A percentile compares a stretch with the other conserved stretches of the same genome.
phyloP scores from a whole-genome alignment of 208 protist genomes.

The Trypanosoma platydactyli region DNA sequence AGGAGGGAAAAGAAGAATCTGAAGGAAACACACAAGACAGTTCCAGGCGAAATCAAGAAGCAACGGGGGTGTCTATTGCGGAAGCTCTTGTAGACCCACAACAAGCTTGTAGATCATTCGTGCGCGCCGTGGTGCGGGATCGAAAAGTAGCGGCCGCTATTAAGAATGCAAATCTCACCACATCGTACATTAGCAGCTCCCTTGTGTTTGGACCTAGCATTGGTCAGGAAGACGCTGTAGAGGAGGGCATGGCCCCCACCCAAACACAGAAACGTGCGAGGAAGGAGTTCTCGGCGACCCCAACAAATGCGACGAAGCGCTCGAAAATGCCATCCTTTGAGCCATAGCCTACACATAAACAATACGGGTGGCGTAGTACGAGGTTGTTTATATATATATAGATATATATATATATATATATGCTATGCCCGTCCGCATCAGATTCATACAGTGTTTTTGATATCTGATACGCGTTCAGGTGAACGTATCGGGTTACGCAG shows the following conservation, averaged over 20 bases:
- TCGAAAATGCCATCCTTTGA: conserved; percentile 31
- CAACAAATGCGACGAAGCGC: neutral
- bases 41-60: neutral
- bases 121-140: conserved; percentile 56
- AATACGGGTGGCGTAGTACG: too few species aligned
- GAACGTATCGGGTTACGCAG: too few species aligned
- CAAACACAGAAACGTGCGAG: neutral
- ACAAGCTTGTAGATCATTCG: conserved; percentile 35
- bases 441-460: too few species aligned
- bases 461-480: too few species aligned
- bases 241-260: neutral
- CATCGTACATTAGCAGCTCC: conserved; percentile 61
- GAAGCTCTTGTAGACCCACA: conserved; percentile 46
- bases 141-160: conserved; percentile 59
- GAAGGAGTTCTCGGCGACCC: neutral
- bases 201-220: conserved; percentile 53
- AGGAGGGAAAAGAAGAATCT: neutral
- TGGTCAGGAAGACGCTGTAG: conserved; percentile 19
- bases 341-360: conserved; percentile 19
- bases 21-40: neutral
- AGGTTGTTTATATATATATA: conserved; percentile 1
- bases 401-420: conserved; percentile 3
- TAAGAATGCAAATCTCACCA: conserved; percentile 75
- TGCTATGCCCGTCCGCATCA: too few species aligned
- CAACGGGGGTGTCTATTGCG: neutral